These are phyloP conservation scores for Umbelopsis ramanniana DNA, from an alignment of 192 early-diverging fungal species.

Conservation along the genomic window DNA sequence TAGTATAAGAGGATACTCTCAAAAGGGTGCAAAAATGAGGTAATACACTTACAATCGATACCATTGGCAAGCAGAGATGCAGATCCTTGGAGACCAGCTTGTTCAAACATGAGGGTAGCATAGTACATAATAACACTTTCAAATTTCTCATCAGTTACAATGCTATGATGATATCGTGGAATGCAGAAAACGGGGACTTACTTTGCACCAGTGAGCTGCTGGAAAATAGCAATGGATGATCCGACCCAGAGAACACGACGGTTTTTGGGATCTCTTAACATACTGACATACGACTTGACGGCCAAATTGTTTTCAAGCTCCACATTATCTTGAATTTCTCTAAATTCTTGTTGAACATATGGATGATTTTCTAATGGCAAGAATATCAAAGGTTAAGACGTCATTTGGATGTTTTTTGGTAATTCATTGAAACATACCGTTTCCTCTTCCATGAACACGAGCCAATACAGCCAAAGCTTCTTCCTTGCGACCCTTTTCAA, in stretches of 20 bases:
- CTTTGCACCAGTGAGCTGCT: slow-evolving; percentile 86
- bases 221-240: slow-evolving; percentile 63
- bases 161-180: neutral
- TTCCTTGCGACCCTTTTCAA: slow-evolving; percentile 62
- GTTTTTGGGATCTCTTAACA: slow-evolving; percentile 49
- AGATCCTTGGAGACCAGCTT: slow-evolving; percentile 36
- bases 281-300: slow-evolving; percentile 57
- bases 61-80: slow-evolving; percentile 49
- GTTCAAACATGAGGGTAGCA: slow-evolving; percentile 58
- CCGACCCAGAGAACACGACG: slow-evolving; percentile 63
- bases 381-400: neutral
- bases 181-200: neutral
- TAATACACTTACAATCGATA: slow-evolving; percentile 66
- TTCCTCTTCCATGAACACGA: slow-evolving; percentile 25
- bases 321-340: slow-evolving; percentile 72
- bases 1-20: neutral
- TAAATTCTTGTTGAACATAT: slow-evolving; percentile 62
- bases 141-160: too few species aligned
- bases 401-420: neutral
- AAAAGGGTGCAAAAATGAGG: too few species aligned
- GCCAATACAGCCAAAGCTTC: slow-evolving; percentile 54
- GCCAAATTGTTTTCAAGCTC: slow-evolving; percentile 61
- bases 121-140: slow-evolving; percentile 73
- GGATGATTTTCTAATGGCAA: slow-evolving; percentile 3
- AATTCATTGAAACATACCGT: neutral